phyloP scores from a whole-genome alignment of 2,329 filamentous ascomycete genomes.

The Penicillium sp. region DNA sequence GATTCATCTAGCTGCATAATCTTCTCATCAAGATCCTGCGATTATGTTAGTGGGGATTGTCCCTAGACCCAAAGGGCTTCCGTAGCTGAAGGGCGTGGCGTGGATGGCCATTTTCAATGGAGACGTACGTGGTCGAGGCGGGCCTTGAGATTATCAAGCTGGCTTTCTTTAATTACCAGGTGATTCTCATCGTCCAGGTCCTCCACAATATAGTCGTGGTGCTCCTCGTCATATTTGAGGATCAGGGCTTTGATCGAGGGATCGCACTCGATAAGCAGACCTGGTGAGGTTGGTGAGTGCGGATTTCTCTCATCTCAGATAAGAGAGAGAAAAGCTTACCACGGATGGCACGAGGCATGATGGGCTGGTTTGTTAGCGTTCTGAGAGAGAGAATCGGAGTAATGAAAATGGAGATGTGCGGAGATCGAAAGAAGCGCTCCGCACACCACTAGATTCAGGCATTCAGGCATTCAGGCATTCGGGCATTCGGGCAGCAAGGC shows the following conservation, averaged over 20 bases:
- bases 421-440: not conserved
- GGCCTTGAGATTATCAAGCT: slow-evolving; percentile 46
- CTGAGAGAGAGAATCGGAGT: not conserved
- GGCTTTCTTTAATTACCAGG: slow-evolving; percentile 50
- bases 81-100: not conserved
- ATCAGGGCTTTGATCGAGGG: slow-evolving; percentile 54
- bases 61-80: not conserved
- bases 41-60: not conserved
- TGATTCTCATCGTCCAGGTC: slow-evolving; percentile 50
- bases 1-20: slow-evolving; percentile 51
- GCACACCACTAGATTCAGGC: not conserved
- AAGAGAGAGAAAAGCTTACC: slow-evolving; percentile 28
- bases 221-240: slow-evolving; percentile 50
- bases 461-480: slow-evolving; percentile 18
- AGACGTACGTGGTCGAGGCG: slow-evolving; percentile 44
- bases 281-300: slow-evolving; percentile 24
- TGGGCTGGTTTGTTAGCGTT: slow-evolving; percentile 4
- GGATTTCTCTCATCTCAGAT: slow-evolving; percentile 7
- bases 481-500: slow-evolving; percentile 16
- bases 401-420: not conserved
- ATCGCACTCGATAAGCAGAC: slow-evolving; percentile 51
- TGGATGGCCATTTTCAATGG: not conserved
- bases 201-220: slow-evolving; percentile 52
- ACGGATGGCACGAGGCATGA: slow-evolving; percentile 46
- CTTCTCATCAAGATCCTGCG: slow-evolving; percentile 51